Evolutionary conservation across 1,284 basidiomycete genomes (phyloP).

Genomic region (Pisolithus thermaeus): DNA sequence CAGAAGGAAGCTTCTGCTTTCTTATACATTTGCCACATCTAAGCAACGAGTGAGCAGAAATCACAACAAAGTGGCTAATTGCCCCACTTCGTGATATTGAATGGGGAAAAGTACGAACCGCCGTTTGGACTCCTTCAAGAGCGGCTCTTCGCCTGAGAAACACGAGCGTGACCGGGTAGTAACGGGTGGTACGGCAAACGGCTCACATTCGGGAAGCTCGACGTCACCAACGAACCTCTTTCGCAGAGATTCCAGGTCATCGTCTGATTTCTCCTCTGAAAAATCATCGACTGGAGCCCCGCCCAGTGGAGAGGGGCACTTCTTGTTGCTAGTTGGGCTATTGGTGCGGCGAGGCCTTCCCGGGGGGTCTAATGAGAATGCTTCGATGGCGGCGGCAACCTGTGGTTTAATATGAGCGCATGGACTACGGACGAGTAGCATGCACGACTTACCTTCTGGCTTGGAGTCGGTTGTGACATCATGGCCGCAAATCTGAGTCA

Average conservation of each 20-base stretch:
- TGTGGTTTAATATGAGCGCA: constrained; percentile 5
- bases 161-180: not conserved
- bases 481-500: constrained; percentile 6
- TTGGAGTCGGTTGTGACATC: constrained; percentile 33
- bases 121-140: constrained; percentile 73
- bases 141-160: constrained; percentile 67
- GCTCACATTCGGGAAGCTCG: constrained; percentile 57
- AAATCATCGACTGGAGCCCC: constrained; percentile 12
- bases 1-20: constrained; percentile 91
- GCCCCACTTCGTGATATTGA: constrained; percentile 80
- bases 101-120: constrained; percentile 94
- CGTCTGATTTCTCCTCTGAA: constrained; percentile 15
- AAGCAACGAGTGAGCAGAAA: not conserved
- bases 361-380: constrained; percentile 33
- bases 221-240: constrained; percentile 58
- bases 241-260: constrained; percentile 19
- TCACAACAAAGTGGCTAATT: not conserved
- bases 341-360: constrained; percentile 20
- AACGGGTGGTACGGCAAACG: constrained; percentile 1
- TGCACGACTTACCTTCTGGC: constrained; percentile 34
- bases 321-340: constrained; percentile 29
- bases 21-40: constrained; percentile 99
- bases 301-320: constrained; percentile 30
- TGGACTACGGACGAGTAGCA: not conserved
- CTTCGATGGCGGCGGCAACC: constrained; percentile 35